A percentile compares a stretch with the other conserved stretches of the same genome.
phyloP scores from a whole-genome alignment of 306 rosid genomes.

The Lablab purpureus region DNA sequence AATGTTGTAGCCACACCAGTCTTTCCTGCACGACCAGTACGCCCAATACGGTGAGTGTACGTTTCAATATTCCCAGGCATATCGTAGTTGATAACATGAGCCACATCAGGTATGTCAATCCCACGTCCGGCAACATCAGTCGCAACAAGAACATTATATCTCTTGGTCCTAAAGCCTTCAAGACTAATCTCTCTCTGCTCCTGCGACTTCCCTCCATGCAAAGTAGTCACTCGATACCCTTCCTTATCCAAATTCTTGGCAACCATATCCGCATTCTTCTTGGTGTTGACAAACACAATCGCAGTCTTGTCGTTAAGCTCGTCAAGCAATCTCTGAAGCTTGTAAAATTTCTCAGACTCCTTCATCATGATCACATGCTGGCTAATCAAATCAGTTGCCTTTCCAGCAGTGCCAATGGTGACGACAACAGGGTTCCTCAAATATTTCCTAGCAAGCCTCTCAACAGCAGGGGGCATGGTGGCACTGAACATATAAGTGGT shows the following conservation, averaged over 20 bases:
- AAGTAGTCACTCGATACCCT: slow-evolving; percentile 80
- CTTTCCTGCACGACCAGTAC: slow-evolving; percentile 95
- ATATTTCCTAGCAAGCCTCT: slow-evolving; percentile 88
- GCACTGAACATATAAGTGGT: slow-evolving; percentile 97
- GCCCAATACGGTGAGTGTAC: slow-evolving; percentile 92
- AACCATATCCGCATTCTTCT: slow-evolving; percentile 55
- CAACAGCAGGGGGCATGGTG: slow-evolving; percentile 92
- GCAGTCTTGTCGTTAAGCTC: slow-evolving; percentile 61
- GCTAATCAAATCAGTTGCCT: slow-evolving; percentile 79
- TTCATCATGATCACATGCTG: slow-evolving; percentile 77
- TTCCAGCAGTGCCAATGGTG: slow-evolving; percentile 91
- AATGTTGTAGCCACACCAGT: slow-evolving; percentile 87
- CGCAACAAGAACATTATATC: slow-evolving; percentile 88
- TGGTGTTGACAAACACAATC: slow-evolving; percentile 58
- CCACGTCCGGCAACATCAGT: slow-evolving; percentile 98
- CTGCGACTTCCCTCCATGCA: slow-evolving; percentile 94
- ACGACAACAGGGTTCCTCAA: slow-evolving; percentile 92
- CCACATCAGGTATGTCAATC: slow-evolving; percentile 95
- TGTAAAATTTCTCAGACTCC: slow-evolving; percentile 54
- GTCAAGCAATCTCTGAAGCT: slow-evolving; percentile 57
- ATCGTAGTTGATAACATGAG: slow-evolving; percentile 86
- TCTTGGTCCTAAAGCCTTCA: slow-evolving; percentile 89
- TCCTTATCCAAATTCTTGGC: slow-evolving; percentile 58
- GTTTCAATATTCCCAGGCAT: slow-evolving; percentile 90
- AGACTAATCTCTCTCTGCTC: slow-evolving; percentile 94